These are phyloP conservation scores for Piper longum DNA, from an alignment of 164 flowering plant species.

Conservation along the genomic window DNA sequence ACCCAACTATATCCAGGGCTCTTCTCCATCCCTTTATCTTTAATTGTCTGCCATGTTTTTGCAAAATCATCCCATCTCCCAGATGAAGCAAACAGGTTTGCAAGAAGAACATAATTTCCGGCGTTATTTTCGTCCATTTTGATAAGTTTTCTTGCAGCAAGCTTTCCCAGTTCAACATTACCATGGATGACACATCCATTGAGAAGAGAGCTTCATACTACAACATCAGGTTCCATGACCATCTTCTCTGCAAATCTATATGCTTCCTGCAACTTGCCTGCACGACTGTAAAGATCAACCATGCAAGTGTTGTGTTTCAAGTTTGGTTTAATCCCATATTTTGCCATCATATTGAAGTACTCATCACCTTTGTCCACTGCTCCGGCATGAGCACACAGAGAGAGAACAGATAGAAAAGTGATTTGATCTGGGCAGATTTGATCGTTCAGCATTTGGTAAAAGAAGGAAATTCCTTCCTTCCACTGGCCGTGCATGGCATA, in stretches of 20 bases:
- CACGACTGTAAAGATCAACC: conserved; percentile 58
- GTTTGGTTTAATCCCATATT: conserved; percentile 28
- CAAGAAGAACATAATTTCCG: conserved; percentile 40
- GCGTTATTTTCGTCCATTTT: conserved; percentile 40
- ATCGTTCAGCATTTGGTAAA: conserved; percentile 28
- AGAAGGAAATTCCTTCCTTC: conserved; percentile 43
- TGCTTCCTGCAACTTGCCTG: conserved; percentile 40
- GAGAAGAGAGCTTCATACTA: conserved; percentile 54
- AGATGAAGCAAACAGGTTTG: conserved; percentile 49
- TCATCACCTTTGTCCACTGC: conserved; percentile 27
- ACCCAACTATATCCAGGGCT: conserved; percentile 75
- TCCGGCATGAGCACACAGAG: conserved; percentile 59
- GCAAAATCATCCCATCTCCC: conserved; percentile 48
- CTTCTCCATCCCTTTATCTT: conserved; percentile 41
- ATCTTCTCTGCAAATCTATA: conserved; percentile 23
- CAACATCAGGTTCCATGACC: conserved; percentile 37
- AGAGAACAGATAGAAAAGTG: conserved; percentile 52
- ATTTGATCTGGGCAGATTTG: conserved; percentile 45
- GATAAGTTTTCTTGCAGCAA: conserved; percentile 38
- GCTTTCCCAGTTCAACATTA: conserved; percentile 37
- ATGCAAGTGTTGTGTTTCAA: conserved; percentile 59
- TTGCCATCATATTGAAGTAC: conserved; percentile 36
- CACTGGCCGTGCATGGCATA: conserved; percentile 62
- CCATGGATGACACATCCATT: conserved; percentile 42
- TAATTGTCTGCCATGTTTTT: conserved; percentile 32